Percentiles rank a stretch among this genome's conserved stretches.
These are phyloP conservation scores for Colletotrichum gloeosporioides DNA, from an alignment of 2,329 filamentous ascomycete species.

Conservation along the genomic window DNA sequence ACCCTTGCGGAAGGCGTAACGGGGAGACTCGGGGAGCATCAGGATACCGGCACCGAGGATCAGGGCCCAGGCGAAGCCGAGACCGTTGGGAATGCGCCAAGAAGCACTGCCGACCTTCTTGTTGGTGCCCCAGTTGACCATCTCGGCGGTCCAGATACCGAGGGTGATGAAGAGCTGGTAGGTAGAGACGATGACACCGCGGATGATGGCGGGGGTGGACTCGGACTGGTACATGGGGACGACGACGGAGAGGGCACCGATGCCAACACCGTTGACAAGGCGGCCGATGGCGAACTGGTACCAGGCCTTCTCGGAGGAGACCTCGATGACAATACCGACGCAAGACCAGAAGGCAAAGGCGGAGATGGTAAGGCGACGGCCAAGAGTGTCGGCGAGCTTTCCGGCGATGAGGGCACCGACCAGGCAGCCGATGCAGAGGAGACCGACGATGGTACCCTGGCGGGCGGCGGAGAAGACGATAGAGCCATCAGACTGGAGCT, in stretches of 20 bases:
- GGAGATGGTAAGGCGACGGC: constrained; percentile 68
- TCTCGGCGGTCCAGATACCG: constrained; percentile 65
- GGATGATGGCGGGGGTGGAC: constrained; percentile 67
- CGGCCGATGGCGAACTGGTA: constrained; percentile 70
- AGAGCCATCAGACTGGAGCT: constrained; percentile 38
- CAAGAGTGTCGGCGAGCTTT: constrained; percentile 65
- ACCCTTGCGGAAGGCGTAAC: constrained; percentile 54
- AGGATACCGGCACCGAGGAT: constrained; percentile 56
- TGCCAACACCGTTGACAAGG: constrained; percentile 69
- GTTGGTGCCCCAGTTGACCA: constrained; percentile 68
- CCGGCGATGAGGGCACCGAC: constrained; percentile 64
- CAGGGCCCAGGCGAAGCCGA: constrained; percentile 62
- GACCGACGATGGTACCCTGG: constrained; percentile 67
- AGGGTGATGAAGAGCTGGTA: constrained; percentile 76
- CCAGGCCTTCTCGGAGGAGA: constrained; percentile 62
- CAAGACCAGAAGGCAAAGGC: constrained; percentile 66
- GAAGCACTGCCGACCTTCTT: constrained; percentile 48
- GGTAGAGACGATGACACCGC: constrained; percentile 66
- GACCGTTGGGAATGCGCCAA: constrained; percentile 67
- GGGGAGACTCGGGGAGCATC: constrained; percentile 60
- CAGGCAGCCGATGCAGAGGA: constrained; percentile 66
- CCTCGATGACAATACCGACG: constrained; percentile 68
- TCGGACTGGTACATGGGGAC: constrained; percentile 75
- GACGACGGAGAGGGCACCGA: constrained; percentile 68
- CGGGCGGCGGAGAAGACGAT: constrained; percentile 61